phyloP scores from a whole-genome alignment of 2,329 filamentous ascomycete genomes.

The Aschersonia sp. region DNA sequence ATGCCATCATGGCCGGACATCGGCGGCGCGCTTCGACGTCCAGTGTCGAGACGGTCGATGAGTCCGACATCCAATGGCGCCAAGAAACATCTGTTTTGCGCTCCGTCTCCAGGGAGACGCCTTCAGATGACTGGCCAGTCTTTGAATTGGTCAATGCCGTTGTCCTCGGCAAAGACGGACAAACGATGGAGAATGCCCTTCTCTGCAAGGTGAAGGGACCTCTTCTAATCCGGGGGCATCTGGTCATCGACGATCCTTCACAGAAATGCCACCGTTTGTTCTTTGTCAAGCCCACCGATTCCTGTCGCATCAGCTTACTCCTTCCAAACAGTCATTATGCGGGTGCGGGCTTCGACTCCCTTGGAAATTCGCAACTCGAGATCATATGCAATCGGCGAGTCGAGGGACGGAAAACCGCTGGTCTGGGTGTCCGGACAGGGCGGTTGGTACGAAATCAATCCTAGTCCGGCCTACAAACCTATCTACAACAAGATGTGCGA shows the following conservation, averaged over 20 bases:
- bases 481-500: conserved; percentile 47
- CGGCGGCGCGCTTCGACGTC: conserved; percentile 28
- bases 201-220: conserved; percentile 44
- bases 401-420: conserved; percentile 33
- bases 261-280: conserved; percentile 21
- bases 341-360: conserved; percentile 13
- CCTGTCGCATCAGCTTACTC: conserved; percentile 1
- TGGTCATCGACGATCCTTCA: conserved; percentile 34
- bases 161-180: conserved; percentile 39
- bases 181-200: conserved; percentile 44
- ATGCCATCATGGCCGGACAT: conserved; percentile 21
- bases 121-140: conserved; percentile 40
- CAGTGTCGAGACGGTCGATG: conserved; percentile 27
- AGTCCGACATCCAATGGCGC: conserved; percentile 18
- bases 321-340: conserved; percentile 15
- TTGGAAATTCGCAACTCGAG: conserved; percentile 39
- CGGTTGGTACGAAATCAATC: conserved; percentile 55
- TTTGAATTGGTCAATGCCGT: conserved; percentile 47
- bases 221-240: conserved; percentile 42
- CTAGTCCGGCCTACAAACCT: conserved; percentile 37
- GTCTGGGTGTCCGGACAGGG: conserved; percentile 45
- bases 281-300: not conserved
- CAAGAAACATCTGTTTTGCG: conserved; percentile 20
- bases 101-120: conserved; percentile 10
- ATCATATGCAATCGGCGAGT: conserved; percentile 38